Conservation (phyloP, 164 flowering plant species). For the Piper betle region DNA sequence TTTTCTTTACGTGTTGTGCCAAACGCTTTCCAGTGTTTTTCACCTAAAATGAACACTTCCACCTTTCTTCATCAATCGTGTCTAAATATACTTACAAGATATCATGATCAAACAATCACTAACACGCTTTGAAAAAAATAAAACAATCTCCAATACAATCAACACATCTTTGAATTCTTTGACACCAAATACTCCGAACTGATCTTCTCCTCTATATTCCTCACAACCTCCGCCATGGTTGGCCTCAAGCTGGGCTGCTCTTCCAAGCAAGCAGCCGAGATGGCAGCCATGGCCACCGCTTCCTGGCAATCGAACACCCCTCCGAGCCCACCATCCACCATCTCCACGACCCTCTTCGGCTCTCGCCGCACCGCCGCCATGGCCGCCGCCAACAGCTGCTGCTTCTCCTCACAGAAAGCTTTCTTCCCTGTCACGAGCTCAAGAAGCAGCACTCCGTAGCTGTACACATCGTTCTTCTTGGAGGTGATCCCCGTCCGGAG, state of each 20-base stretch:
- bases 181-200: too few relatives aligned
- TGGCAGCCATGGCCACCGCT: slow-evolving; percentile 23
- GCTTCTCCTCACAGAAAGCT: slow-evolving; percentile 34
- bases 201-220: slow-evolving; percentile 19
- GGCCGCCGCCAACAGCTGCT: slow-evolving; percentile 23
- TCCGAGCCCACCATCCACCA: slow-evolving; percentile 39
- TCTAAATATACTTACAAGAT: too few relatives aligned
- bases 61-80: too few relatives aligned
- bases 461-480: slow-evolving; percentile 66
- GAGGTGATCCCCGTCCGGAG: slow-evolving; percentile 63
- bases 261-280: slow-evolving; percentile 31
- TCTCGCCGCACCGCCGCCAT: slow-evolving; percentile 18
- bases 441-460: slow-evolving; percentile 57
- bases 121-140: too few relatives aligned
- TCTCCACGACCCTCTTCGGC: slow-evolving; percentile 16
- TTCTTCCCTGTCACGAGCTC: slow-evolving; percentile 59
- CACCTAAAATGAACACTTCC: too few relatives aligned
- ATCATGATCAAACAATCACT: too few relatives aligned
- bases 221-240: slow-evolving; percentile 34
- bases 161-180: too few relatives aligned
- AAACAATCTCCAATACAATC: too few relatives aligned
- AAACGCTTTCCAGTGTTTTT: too few relatives aligned
- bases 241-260: slow-evolving; percentile 42
- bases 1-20: too few relatives aligned
- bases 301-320: slow-evolving; percentile 30